A percentile compares a stretch with the other conserved stretches of the same genome.
Conservation (phyloP, 2,329 filamentous ascomycete species). For the Talaromyces sp. region DNA sequence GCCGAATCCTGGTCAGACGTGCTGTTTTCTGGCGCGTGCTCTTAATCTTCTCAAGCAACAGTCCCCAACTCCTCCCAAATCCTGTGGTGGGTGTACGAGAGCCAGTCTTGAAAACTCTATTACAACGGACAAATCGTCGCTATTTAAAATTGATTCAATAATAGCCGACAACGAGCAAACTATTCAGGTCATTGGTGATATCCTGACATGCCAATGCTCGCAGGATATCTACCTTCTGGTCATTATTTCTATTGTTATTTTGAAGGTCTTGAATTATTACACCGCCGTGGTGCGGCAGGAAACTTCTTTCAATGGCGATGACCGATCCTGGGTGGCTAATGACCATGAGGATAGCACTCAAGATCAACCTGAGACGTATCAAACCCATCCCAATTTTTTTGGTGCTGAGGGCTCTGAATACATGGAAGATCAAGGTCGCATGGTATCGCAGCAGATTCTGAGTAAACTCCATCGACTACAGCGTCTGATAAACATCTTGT, state of each 20-base stretch:
- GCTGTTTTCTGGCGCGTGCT: background rate
- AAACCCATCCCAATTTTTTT: background rate
- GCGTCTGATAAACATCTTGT: background rate
- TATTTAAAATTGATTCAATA: conserved; percentile 1
- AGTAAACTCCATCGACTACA: background rate
- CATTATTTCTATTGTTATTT: conserved; percentile 11
- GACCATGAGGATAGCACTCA: background rate
- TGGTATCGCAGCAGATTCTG: background rate
- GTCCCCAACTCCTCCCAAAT: background rate
- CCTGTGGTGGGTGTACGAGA: background rate
- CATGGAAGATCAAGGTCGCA: background rate
- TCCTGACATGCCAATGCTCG: conserved; percentile 8
- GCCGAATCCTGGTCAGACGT: background rate
- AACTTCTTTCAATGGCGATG: background rate
- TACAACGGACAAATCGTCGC: background rate
- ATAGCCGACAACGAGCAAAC: conserved; percentile 5
- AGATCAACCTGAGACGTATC: background rate
- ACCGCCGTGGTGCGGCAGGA: conserved; percentile 7
- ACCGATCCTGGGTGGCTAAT: background rate
- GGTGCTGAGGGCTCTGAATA: background rate
- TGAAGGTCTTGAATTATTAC: conserved; percentile 2
- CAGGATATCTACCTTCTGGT: conserved; percentile 4
- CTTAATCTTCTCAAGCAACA: conserved; percentile 7
- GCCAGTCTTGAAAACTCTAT: background rate
- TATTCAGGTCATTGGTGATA: conserved; percentile 8